phyloP scores from a whole-genome alignment of 2,329 filamentous ascomycete genomes.

The Fusarium vanettenii region DNA sequence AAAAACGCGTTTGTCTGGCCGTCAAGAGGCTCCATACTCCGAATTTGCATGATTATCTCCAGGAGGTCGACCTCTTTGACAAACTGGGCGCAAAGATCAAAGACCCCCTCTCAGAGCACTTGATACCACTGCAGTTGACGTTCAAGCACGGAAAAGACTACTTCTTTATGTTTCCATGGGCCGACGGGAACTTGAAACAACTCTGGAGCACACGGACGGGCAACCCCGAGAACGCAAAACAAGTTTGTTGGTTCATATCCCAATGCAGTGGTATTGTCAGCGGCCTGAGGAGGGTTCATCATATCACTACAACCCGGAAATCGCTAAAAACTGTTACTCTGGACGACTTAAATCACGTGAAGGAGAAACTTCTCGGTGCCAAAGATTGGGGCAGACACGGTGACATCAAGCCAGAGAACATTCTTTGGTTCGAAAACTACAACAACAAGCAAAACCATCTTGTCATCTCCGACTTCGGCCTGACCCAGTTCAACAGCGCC shows the following conservation, averaged over 20 bases:
- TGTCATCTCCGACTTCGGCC: conserved; percentile 15
- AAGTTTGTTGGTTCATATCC: background rate
- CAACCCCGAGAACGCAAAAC: background rate
- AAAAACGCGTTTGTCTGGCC: background rate
- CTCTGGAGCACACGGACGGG: background rate
- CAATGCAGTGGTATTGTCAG: background rate
- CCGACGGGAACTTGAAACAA: background rate
- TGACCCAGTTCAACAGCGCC: conserved; percentile 1
- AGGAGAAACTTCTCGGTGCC: background rate
- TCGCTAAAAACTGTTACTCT: background rate
- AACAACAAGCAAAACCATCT: background rate
- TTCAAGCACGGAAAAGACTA: background rate
- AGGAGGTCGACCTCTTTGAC: background rate
- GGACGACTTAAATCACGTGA: background rate
- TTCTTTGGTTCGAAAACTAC: background rate
- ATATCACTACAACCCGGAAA: background rate
- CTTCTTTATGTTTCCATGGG: conserved; percentile 5
- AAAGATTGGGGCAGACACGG: conserved; percentile 13
- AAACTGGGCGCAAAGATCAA: background rate
- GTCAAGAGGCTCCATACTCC: background rate
- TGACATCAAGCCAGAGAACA: conserved; percentile 12
- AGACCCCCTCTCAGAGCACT: background rate
- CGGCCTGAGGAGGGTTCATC: background rate
- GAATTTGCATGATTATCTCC: background rate
- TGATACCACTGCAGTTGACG: background rate